Evolutionary conservation across 768 basidiomycete genomes (phyloP).

Genomic region (Lactifluus volemus): DNA sequence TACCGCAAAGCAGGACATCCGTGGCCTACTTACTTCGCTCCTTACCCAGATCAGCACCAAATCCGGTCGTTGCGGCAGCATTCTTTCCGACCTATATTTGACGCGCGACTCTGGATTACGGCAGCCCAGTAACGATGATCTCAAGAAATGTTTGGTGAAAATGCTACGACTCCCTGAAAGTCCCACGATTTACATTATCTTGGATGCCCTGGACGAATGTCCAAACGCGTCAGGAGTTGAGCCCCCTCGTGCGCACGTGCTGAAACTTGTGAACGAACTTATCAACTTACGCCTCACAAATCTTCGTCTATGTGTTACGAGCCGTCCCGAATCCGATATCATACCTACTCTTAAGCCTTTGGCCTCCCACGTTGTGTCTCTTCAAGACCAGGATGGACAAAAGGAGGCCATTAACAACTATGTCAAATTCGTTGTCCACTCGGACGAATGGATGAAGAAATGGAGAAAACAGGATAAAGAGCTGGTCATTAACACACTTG

Average conservation of each 20-base stretch:
- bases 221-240: background rate
- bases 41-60: background rate
- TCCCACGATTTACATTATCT: background rate
- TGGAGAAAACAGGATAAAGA: background rate
- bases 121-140: background rate
- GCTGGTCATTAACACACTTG: background rate
- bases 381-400: background rate
- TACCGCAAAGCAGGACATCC: background rate
- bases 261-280: background rate
- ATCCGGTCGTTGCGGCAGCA: background rate
- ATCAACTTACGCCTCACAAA: background rate
- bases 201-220: background rate
- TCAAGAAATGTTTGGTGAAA: background rate
- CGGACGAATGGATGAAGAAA: background rate
- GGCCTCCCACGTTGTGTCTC: background rate
- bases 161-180: background rate
- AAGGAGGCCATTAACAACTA: background rate
- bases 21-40: background rate
- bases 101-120: background rate
- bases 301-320: background rate
- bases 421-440: background rate
- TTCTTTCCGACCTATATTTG: background rate
- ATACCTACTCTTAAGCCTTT: background rate
- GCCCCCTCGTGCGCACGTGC: background rate
- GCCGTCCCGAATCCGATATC: background rate